Evolutionary conservation across 2,329 filamentous ascomycete genomes (phyloP).

Genomic region (Stylonectria norvegica): DNA sequence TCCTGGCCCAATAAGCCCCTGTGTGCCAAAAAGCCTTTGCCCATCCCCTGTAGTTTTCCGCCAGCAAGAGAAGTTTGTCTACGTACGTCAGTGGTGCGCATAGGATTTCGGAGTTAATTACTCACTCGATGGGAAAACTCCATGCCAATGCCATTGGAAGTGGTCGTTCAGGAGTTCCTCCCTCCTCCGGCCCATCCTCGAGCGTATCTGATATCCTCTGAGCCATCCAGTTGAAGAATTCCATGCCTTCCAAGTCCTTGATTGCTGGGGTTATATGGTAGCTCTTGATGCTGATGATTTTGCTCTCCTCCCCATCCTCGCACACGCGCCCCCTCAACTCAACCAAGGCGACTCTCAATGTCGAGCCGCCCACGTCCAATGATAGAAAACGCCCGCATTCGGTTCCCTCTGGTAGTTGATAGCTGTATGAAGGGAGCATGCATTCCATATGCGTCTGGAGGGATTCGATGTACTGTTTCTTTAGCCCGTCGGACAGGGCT

Average conservation of each 20-base stretch:
- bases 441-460: conserved; percentile 51
- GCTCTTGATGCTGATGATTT: conserved; percentile 52
- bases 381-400: conserved; percentile 60
- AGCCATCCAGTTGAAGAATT: conserved; percentile 68
- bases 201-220: conserved; percentile 56
- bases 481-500: conserved; percentile 47
- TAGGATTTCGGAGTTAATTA: conserved; percentile 12
- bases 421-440: conserved; percentile 66
- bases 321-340: conserved; percentile 49
- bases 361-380: conserved; percentile 67
- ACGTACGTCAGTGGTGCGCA: conserved; percentile 22
- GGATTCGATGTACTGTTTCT: conserved; percentile 52
- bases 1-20: conserved; percentile 57
- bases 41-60: conserved; percentile 60
- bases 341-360: conserved; percentile 61
- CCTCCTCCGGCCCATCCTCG: conserved; percentile 38
- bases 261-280: conserved; percentile 56
- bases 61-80: conserved; percentile 63
- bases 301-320: conserved; percentile 39
- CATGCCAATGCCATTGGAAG: conserved; percentile 62
- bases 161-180: conserved; percentile 37
- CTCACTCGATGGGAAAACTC: conserved; percentile 69
- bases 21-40: conserved; percentile 62
- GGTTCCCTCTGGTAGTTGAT: conserved; percentile 57
- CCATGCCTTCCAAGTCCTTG: conserved; percentile 55